Conservation (phyloP, 1,139 yeast genomes). For the Kodamaea suecica region DNA sequence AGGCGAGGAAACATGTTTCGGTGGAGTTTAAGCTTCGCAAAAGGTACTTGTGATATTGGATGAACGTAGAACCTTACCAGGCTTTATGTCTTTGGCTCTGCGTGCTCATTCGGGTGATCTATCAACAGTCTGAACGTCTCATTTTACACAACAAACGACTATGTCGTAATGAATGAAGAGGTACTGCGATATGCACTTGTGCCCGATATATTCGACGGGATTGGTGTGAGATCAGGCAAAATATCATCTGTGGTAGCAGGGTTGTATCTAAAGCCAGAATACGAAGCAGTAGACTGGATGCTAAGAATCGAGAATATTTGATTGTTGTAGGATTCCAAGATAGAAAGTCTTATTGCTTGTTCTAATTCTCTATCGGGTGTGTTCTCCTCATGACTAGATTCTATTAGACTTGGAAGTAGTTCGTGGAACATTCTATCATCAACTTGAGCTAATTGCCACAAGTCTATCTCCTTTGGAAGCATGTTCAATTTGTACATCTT, state of each 20-base stretch:
- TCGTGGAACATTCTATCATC: constrained; percentile 37
- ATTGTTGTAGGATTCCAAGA: constrained; percentile 11
- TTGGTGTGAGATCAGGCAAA: neutral
- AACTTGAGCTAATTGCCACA: constrained; percentile 38
- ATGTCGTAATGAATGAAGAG: neutral
- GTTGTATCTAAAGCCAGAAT: constrained; percentile 10
- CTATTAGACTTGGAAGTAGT: constrained; percentile 24
- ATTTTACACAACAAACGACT: neutral
- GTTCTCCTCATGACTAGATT: neutral
- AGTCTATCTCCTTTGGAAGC: constrained; percentile 33
- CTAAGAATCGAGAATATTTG: constrained; percentile 6
- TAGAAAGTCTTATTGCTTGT: constrained; percentile 9
- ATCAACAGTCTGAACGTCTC: no score
- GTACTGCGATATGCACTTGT: neutral
- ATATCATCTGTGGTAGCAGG: constrained; percentile 1
- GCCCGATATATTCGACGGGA: neutral
- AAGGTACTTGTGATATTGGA: no score
- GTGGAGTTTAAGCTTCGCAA: no score
- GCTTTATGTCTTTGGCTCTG: no score
- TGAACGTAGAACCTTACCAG: no score
- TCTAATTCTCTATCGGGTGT: constrained; percentile 8
- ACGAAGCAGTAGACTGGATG: constrained; percentile 6
- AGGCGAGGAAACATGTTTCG: no score
- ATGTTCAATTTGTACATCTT: constrained; percentile 28
- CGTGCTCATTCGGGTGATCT: no score